Evolutionary conservation across 192 early-diverging fungal genomes (phyloP).

Genomic region (Dimargaris cristalligena): DNA sequence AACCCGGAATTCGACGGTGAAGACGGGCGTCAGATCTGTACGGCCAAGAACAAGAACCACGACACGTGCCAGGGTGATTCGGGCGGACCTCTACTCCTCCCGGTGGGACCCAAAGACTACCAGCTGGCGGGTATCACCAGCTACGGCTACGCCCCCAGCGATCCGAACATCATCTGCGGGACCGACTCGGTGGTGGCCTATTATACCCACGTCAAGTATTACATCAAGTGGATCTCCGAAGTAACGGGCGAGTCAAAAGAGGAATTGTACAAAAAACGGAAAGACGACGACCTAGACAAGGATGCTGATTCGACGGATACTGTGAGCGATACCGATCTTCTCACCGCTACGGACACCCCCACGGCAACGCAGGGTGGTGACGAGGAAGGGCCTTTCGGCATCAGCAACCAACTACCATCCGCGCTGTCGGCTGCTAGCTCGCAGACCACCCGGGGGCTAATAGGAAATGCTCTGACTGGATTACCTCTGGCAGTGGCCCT

Average conservation of each 20-base stretch:
- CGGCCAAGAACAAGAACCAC: neutral
- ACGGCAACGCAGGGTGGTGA: too few relatives aligned
- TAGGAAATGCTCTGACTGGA: too few relatives aligned
- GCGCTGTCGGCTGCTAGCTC: too few relatives aligned
- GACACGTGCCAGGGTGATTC: constrained; percentile 9
- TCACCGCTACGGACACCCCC: too few relatives aligned
- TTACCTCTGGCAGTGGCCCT: too few relatives aligned
- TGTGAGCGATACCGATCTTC: too few relatives aligned
- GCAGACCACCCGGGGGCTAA: too few relatives aligned
- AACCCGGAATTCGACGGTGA: neutral
- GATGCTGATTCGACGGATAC: too few relatives aligned
- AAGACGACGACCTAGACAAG: neutral
- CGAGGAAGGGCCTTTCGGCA: too few relatives aligned
- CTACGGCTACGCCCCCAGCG: constrained; percentile 24
- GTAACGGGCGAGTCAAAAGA: neutral
- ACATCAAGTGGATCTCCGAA: constrained; percentile 20
- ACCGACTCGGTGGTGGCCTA: constrained; percentile 26
- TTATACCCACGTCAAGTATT: constrained; percentile 27
- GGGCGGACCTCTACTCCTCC: neutral
- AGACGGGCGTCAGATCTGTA: neutral
- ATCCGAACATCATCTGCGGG: constrained; percentile 20
- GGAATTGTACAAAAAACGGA: neutral
- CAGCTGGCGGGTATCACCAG: constrained; percentile 28
- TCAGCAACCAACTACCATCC: too few relatives aligned
- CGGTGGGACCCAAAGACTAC: constrained; percentile 12